Base-by-base conservation (phyloP, 2,329 filamentous ascomycete species). In the Xylaria sp. region DNA sequence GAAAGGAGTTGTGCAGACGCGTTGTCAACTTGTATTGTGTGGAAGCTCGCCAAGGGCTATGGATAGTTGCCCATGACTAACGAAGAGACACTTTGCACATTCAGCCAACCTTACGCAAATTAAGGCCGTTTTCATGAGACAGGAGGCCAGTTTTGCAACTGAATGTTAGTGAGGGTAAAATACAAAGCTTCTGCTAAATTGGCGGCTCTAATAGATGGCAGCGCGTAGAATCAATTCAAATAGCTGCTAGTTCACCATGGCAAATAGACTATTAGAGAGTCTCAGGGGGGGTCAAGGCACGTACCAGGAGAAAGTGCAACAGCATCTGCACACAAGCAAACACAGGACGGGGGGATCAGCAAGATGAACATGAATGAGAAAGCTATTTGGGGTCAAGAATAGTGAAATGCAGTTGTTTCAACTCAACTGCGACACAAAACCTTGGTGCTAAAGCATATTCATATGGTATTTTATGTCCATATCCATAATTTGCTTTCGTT, bases 381-480 rank as follows among this genome's bases (percentile, higher is more conserved):
- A 20, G 31, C n/a, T n/a, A 39, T 6, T 15, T 29, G n/a, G n/a
- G 13, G 45, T 45, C 27, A 44, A 44, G 45, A 50, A 36, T 27
- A 15, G 13, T 17, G 36, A 53, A 54, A 53, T n/a, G n/a, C 22
- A 20, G 36, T 9, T n/a, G 36, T 57, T 31, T 17, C 17, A 10
- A 47, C 50, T 20, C 6, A 29, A 55, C 17, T 25, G 17, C 31
- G 31, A 38, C 44, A 27, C 44, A 13, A 3, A n/a, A 45, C 5
- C 20, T 54, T 17, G 27, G 20, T 44, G 27, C 42, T 20, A 49
- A 44, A 36, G 29, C 36, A 45, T 57, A 13, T 25, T 42, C 29
- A 25, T 59, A 55, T 39, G 22, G 36, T 49, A 51, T 56, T 44
- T 57, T 39, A 50, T 50, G 22, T 36, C 38, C 51, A 56, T 53